A percentile compares a stretch with the other conserved stretches of the same genome.
Evolutionary conservation across 495 filamentous ascomycete species (phyloP).

Genomic region (Penicillium nucicola): DNA sequence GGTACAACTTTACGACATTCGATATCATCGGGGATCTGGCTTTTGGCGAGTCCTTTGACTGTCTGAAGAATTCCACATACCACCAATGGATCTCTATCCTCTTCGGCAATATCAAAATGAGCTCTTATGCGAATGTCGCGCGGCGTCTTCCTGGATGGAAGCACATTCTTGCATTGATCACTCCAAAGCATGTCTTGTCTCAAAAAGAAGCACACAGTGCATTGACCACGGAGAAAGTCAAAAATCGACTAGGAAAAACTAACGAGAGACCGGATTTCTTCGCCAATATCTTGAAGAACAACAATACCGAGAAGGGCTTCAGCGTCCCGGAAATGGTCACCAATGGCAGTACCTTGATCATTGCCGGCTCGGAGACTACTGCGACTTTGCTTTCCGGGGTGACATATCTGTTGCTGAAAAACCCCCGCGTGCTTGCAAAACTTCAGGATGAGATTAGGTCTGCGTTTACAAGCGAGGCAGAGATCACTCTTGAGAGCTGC

Average conservation of each 20-base stretch:
- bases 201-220: slow-evolving; percentile 23
- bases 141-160: slow-evolving; percentile 18
- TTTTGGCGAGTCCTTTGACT: slow-evolving; percentile 58
- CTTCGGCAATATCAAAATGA: slow-evolving; percentile 28
- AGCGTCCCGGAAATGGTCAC: slow-evolving; percentile 35
- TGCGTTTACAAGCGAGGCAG: slow-evolving; percentile 43
- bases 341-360: slow-evolving; percentile 39
- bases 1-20: slow-evolving; percentile 61
- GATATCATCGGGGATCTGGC: slow-evolving; percentile 60
- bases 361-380: slow-evolving; percentile 60
- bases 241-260: slow-evolving; percentile 9
- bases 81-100: slow-evolving; percentile 57
- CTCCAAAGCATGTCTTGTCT: slow-evolving; percentile 17
- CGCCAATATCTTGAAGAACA: slow-evolving; percentile 18
- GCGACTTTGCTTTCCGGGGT: slow-evolving; percentile 55
- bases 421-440: slow-evolving; percentile 41
- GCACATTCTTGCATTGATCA: slow-evolving; percentile 7
- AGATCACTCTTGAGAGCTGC: slow-evolving; percentile 49
- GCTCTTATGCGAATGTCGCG: slow-evolving; percentile 20
- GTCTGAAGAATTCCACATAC: slow-evolving; percentile 44
- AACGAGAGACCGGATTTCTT: slow-evolving; percentile 22
- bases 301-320: slow-evolving; percentile 29
- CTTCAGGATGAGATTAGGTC: slow-evolving; percentile 48
- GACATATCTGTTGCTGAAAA: slow-evolving; percentile 48
- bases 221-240: slow-evolving; percentile 14